Conservation (phyloP, 1,139 yeast species). For the Sugiyamaella japonica region DNA sequence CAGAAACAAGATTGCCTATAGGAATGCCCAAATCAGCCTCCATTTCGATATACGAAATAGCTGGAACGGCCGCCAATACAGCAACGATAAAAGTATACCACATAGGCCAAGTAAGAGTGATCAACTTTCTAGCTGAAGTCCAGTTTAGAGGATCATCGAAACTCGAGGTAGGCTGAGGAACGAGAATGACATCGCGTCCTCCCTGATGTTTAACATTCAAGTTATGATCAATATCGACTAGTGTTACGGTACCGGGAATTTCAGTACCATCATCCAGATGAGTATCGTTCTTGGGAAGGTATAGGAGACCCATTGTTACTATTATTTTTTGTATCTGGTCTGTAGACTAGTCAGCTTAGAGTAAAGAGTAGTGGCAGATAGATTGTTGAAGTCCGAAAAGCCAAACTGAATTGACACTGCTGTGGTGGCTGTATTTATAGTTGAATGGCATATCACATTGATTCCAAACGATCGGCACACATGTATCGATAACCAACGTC, state of each 20-base stretch:
- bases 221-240: slow-evolving; percentile 50
- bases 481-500: not conserved
- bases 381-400: not conserved
- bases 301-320: slow-evolving; percentile 11
- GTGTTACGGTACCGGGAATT: slow-evolving; percentile 53
- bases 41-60: slow-evolving; percentile 20
- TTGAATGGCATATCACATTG: not conserved
- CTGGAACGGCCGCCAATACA: slow-evolving; percentile 47
- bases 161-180: slow-evolving; percentile 50
- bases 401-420: not conserved
- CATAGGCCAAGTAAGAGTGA: slow-evolving; percentile 35
- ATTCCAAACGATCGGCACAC: not conserved
- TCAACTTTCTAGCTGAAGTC: slow-evolving; percentile 43
- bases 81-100: slow-evolving; percentile 50
- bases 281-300: slow-evolving; percentile 19
- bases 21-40: slow-evolving; percentile 45
- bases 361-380: not conserved
- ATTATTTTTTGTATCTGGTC: not conserved
- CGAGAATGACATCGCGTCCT: slow-evolving; percentile 42
- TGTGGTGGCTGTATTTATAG: not conserved
- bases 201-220: slow-evolving; percentile 32
- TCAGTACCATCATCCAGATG: slow-evolving; percentile 22
- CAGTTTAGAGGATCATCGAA: slow-evolving; percentile 55
- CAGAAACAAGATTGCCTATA: slow-evolving; percentile 47
- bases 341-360: not conserved